These are phyloP conservation scores for Coelastrella sp. DNA, from an alignment of 139 green algal species.

Conservation along the genomic window DNA sequence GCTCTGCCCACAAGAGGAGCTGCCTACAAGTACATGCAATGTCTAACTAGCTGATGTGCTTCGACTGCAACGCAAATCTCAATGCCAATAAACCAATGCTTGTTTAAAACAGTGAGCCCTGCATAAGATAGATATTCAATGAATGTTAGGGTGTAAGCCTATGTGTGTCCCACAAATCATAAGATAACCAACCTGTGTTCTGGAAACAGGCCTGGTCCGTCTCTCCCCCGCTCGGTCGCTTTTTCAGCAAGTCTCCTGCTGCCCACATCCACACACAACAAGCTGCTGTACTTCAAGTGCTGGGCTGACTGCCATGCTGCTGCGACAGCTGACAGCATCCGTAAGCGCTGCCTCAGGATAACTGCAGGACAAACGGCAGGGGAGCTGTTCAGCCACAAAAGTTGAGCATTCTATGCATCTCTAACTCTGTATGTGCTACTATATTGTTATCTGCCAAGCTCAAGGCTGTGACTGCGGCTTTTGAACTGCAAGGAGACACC, in stretches of 20 bases:
- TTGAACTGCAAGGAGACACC: neutral
- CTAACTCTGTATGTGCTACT: no score
- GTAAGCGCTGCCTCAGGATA: slow-evolving; percentile 7
- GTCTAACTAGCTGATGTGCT: no score
- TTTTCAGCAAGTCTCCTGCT: neutral
- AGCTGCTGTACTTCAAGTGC: slow-evolving; percentile 9
- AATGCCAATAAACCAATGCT: no score
- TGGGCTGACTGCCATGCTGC: slow-evolving; percentile 3
- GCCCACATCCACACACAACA: slow-evolving; percentile 23
- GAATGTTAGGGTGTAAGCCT: no score
- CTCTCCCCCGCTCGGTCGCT: slow-evolving; percentile 5
- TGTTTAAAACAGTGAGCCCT: no score
- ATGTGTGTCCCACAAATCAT: neutral
- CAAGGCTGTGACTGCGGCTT: neutral
- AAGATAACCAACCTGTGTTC: slow-evolving; percentile 22
- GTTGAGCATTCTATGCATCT: neutral
- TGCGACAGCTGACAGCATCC: neutral
- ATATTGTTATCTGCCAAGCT: neutral
- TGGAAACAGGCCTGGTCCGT: neutral
- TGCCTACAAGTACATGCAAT: no score
- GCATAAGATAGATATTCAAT: neutral
- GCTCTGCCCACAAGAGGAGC: no score
- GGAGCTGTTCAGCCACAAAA: neutral
- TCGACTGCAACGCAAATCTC: no score
- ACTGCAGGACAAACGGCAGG: neutral